phyloP scores from a whole-genome alignment of 2,329 filamentous ascomycete genomes.

The Talaromyces pinophilus region DNA sequence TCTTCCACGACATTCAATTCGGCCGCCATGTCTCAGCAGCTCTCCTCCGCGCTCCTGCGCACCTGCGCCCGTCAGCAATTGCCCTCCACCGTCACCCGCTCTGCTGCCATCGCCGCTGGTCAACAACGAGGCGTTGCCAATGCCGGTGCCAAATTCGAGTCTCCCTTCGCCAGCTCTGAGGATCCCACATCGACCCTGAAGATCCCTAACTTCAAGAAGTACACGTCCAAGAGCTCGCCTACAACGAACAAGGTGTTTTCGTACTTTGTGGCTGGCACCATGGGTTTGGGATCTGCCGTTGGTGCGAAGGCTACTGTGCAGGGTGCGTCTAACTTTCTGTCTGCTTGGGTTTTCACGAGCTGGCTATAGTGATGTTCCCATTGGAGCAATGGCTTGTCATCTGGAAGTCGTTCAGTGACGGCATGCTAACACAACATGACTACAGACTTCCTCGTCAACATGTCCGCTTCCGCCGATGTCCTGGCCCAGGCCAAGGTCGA shows the following conservation, averaged over 20 bases:
- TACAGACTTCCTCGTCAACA: slow-evolving; percentile 98
- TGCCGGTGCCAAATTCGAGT: slow-evolving; percentile 44
- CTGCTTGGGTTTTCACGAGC: slow-evolving; percentile 16
- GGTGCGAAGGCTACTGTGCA: slow-evolving; percentile 98
- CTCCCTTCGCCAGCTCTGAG: slow-evolving; percentile 57
- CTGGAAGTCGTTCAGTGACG: background rate
- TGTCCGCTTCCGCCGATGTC: slow-evolving; percentile 98
- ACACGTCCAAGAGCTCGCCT: slow-evolving; percentile 69
- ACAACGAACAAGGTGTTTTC: slow-evolving; percentile 81
- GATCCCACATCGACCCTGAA: slow-evolving; percentile 57
- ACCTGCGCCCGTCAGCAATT: slow-evolving; percentile 51
- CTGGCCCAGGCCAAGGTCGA: slow-evolving; percentile 99
- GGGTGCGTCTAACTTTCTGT: slow-evolving; percentile 62
- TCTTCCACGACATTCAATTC: background rate
- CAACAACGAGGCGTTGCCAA: slow-evolving; percentile 44
- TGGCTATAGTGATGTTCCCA: slow-evolving; percentile 17
- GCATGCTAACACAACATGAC: background rate
- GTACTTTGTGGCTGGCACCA: slow-evolving; percentile 98
- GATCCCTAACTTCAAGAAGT: slow-evolving; percentile 88
- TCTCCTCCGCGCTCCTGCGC: slow-evolving; percentile 67
- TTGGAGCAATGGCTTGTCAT: background rate
- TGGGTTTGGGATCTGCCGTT: slow-evolving; percentile 87
- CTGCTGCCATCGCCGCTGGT: slow-evolving; percentile 44
- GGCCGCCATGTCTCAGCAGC: slow-evolving; percentile 49
- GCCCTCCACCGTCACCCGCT: slow-evolving; percentile 45